Conservation (phyloP, 305 asterid genomes). For the Fraxinus albicans region DNA sequence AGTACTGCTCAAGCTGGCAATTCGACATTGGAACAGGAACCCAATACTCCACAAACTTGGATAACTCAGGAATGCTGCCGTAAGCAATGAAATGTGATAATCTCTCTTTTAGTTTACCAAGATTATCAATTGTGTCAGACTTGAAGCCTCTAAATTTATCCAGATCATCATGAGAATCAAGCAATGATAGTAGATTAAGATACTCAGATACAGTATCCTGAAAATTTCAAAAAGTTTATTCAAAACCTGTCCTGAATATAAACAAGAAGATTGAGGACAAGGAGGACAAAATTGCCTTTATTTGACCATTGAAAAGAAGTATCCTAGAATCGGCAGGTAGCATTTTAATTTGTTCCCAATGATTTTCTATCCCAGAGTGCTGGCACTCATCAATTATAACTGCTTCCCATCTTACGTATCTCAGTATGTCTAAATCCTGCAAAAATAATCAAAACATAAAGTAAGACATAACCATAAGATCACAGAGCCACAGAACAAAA, state of each 20-base stretch:
- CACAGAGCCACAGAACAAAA: slow-evolving; percentile 19
- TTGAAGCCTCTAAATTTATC: slow-evolving; percentile 41
- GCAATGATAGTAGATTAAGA: slow-evolving; percentile 48
- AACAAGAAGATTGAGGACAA: slow-evolving; percentile 13
- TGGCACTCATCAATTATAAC: slow-evolving; percentile 59
- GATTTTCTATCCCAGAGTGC: slow-evolving; percentile 30
- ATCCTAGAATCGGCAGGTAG: slow-evolving; percentile 45
- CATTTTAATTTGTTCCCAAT: slow-evolving; percentile 44
- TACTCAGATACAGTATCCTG: slow-evolving; percentile 61
- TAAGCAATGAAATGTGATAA: slow-evolving; percentile 40
- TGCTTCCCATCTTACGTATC: slow-evolving; percentile 53
- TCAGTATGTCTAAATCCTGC: slow-evolving; percentile 58
- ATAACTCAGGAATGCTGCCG: slow-evolving; percentile 36
- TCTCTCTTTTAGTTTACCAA: slow-evolving; percentile 45
- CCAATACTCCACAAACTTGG: slow-evolving; percentile 87
- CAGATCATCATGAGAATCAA: slow-evolving; percentile 41
- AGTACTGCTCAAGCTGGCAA: slow-evolving; percentile 86
- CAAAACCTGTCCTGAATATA: slow-evolving; percentile 5
- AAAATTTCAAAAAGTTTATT: slow-evolving; percentile 22
- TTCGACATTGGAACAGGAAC: slow-evolving; percentile 83
- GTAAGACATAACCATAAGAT: slow-evolving; percentile 9
- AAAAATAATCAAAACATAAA: slow-evolving; percentile 22
- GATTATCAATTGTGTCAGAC: slow-evolving; percentile 45
- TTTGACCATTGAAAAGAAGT: slow-evolving; percentile 52
- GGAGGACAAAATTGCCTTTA: slow-evolving; percentile 41